Evolutionary conservation across 2,329 filamentous ascomycete genomes (phyloP), one percentile per base, ranked within the genome.

Genomic region (Lomentospora prolificans): DNA sequence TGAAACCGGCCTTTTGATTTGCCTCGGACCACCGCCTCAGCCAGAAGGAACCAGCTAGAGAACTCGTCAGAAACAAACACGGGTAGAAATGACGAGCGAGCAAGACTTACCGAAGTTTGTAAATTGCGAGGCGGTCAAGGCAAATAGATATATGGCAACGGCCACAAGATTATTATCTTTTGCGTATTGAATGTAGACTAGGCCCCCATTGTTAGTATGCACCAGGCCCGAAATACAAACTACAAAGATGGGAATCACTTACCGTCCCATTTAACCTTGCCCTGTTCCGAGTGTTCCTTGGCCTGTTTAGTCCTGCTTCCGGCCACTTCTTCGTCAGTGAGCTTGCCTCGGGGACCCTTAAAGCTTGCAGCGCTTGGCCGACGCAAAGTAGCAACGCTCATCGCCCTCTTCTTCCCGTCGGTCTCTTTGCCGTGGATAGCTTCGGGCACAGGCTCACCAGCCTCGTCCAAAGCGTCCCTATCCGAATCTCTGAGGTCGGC

Each of bases 351-450:
- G 22, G 89, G 87, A 1, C 91, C 90, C 58, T 79, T 86, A 77
- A 96, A 96, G 64, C 89, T 96, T 27, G 89, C 90, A 25, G 90
- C 88, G 64, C 91, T 96, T 52, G 95, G 94, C 61, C 94, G 86
- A 59, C 95, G 86, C 51, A 99, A 73, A 22, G 91, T 96, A 36
- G 81, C 80, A 69, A 82, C 85, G 69, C 91, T 96, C 61, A 84
- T 81, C 14, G 80, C 75, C 53, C 82, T 78, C 46, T 74, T 79
- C 61, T 84, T 85, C 52, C 71, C 72, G 50, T 72, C 73, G 28
- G 70, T 66, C 55, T 75, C 66, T 12, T 69, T 68, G 4, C 74
- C 76, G 17, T 55, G 53, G 41, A 85, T 84, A 63, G 96, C 78
- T 61, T 89, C 81, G n/a, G 85, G 81, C 22, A 90, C 72, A 22